Percentiles rank a stretch among this genome's conserved stretches.
phyloP scores from a whole-genome alignment of 1,139 yeast species.

The Pichia sp. region DNA sequence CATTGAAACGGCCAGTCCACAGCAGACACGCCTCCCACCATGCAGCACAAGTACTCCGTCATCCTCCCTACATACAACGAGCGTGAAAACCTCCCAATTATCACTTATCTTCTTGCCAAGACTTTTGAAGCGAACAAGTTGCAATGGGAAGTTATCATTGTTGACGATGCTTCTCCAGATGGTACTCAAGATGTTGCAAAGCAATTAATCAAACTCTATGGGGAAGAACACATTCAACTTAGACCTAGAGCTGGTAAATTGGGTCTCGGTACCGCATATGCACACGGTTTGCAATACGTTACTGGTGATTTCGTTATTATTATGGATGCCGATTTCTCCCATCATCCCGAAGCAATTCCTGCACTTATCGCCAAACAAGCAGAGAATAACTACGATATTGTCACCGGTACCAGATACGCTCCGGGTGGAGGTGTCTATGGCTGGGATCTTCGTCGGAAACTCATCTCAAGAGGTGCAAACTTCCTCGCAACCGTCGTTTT shows the following conservation, averaged over 20 bases:
- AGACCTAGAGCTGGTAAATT: conserved; percentile 74
- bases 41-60: conserved; percentile 66
- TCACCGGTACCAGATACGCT: conserved; percentile 80
- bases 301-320: conserved; percentile 73
- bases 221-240: conserved; percentile 55
- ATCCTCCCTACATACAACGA: conserved; percentile 79
- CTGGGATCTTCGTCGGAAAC: conserved; percentile 77
- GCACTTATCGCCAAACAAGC: conserved; percentile 66
- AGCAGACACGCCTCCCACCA: too few relatives aligned
- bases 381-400: conserved; percentile 60
- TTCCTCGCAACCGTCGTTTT: conserved; percentile 66
- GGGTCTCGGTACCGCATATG: conserved; percentile 79
- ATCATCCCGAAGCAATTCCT: conserved; percentile 76
- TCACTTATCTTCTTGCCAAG: conserved; percentile 63
- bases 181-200: conserved; percentile 74
- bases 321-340: conserved; percentile 86
- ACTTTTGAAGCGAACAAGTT: conserved; percentile 55
- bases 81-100: conserved; percentile 63
- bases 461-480: conserved; percentile 77
- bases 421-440: conserved; percentile 83
- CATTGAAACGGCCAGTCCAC: too few relatives aligned
- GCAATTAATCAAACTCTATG: conserved; percentile 57
- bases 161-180: conserved; percentile 78
- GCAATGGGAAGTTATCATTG: conserved; percentile 75
- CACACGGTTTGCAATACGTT: conserved; percentile 67